Evolutionary conservation across 352 stramenopile genomes (phyloP), one percentile per base, ranked within the genome.

Genomic region (Pythium plurisporium): DNA sequence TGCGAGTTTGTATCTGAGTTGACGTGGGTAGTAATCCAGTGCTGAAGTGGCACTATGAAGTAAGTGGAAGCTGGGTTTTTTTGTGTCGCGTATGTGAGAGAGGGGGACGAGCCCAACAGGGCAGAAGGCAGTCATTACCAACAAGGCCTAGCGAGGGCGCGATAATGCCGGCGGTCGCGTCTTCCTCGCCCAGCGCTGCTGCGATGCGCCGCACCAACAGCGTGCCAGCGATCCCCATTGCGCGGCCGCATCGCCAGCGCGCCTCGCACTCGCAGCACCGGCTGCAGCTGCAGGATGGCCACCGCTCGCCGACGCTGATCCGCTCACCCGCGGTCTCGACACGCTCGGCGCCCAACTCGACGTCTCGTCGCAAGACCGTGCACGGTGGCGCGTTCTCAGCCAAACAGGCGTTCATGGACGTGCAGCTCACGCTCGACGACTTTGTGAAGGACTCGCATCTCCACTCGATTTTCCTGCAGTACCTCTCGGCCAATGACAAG

Each of bases 381-480:
- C 34, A 55, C 37, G 19, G 7, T 5, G 46, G 46, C 36, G 47
- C 43, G 25, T 55, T 64, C 26, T 49, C 54, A 4, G 53, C 53
- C 1, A 31, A 31, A 12, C 53, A 52, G 11, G 25, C 23, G 27
- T 62, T 49, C 27, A 42, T 37, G 9, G 59, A 67, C 38, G 31
- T 67, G 22, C 29, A 48, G 20, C 52, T 91, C 55, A 86, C 70
- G 58, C 76, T 94, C 0, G 74, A 90, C 36, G 71, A 86, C 40
- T 82, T 94, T 17, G 77, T 91, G 19, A 70, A 72, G 27, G 83
- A 94, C 57, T 71, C 83, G 52, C 79, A 91, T 50, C 73, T 91
- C 36, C 83, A 94, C 64, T 78, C 81, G 31, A 57, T 87, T 44
- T 94, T 89, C 65, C 79, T 94, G 30, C 76, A 91, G 74, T 75